Percentiles rank a stretch among this genome's conserved stretches.
Evolutionary conservation across 768 basidiomycete genomes (phyloP).

Genomic region (Punctularia strigosozonata): DNA sequence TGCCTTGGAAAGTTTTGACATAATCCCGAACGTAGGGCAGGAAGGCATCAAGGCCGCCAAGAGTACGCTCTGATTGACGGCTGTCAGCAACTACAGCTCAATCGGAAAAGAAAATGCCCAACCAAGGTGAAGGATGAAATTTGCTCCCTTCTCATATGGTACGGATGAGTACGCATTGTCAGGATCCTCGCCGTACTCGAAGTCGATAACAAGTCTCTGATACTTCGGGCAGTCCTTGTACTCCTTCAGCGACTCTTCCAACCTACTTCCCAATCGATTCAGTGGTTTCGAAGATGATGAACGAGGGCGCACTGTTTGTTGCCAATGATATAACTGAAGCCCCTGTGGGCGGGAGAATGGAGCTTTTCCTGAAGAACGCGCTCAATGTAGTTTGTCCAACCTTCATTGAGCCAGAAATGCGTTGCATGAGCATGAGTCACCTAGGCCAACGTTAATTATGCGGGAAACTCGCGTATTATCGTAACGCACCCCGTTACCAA

Average conservation of each 20-base stretch:
- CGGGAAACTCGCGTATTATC: not conserved
- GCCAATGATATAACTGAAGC: conserved; percentile 73
- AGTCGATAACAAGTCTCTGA: conserved; percentile 70
- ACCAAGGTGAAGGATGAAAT: conserved; percentile 81
- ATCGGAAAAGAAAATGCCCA: conserved; percentile 8
- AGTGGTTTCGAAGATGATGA: conserved; percentile 59
- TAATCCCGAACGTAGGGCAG: conserved; percentile 79
- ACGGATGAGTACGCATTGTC: conserved; percentile 67
- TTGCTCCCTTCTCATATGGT: conserved; percentile 86
- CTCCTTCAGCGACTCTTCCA: conserved; percentile 54
- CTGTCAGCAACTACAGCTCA: not conserved
- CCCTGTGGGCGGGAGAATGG: conserved; percentile 65
- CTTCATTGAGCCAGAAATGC: conserved; percentile 87
- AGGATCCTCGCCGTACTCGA: conserved; percentile 61
- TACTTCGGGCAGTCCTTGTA: conserved; percentile 57
- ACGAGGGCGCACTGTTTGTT: too few species aligned
- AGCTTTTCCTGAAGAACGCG: conserved; percentile 61
- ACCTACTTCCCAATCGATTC: too few species aligned
- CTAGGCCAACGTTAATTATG: not conserved
- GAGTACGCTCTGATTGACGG: conserved; percentile 37
- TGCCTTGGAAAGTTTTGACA: conserved; percentile 68
- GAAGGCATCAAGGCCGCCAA: conserved; percentile 79
- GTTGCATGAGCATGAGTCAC: conserved; percentile 57
- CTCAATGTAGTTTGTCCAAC: conserved; percentile 92
- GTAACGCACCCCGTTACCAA: conserved; percentile 82